Base-by-base conservation (phyloP, 2,329 filamentous ascomycete species). In the Dothiorella sarmentorum region DNA sequence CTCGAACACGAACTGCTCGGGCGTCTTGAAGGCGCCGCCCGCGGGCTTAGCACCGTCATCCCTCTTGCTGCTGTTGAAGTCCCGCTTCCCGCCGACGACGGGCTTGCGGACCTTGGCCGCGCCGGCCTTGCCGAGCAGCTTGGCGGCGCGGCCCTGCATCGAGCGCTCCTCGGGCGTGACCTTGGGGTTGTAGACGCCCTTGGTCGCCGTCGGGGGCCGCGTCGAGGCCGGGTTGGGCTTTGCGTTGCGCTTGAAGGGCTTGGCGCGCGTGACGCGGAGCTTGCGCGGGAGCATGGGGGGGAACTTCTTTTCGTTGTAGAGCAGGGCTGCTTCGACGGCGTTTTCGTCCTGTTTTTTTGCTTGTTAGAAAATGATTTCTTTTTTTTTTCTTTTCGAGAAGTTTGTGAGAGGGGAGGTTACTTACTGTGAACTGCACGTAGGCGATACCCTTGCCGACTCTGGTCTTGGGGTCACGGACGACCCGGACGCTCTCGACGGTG, bases 371-470 rank as follows among this genome's bases (percentile, higher is more conserved):
- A n/a, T n/a, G n/a, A n/a, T n/a, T n/a, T n/a, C n/a, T n/a, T n/a
- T n/a, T n/a, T n/a, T n/a, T n/a, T n/a, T n/a, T n/a, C n/a, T n/a
- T n/a, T n/a, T n/a, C n/a, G n/a, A n/a, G n/a, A n/a, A n/a, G n/a
- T n/a, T n/a, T n/a, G n/a, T n/a, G n/a, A n/a, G n/a, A n/a, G n/a
- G n/a, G n/a, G n/a, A n/a, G n/a, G n/a, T n/a, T n/a, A n/a, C 78
- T 76, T 67, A 86, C 85, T 68, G 87, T 85, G 75, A 99, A 99
- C 70, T 99, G 94, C 15, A 99, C 93, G 68, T 99, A 99, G 62
- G 95, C 95, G 69, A 99, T 91, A 4, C 94, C 94, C 72, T 99
- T 99, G 68, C 94, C 91, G 27, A 99, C 90, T 51, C 95, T 85
- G 7, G 95, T 99, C 65, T 89, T 88, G 62, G 89, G 81, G 69